A percentile compares a stretch with the other conserved stretches of the same genome.
Conservation (phyloP, 768 basidiomycete genomes). For the Hydnum rufescens region DNA sequence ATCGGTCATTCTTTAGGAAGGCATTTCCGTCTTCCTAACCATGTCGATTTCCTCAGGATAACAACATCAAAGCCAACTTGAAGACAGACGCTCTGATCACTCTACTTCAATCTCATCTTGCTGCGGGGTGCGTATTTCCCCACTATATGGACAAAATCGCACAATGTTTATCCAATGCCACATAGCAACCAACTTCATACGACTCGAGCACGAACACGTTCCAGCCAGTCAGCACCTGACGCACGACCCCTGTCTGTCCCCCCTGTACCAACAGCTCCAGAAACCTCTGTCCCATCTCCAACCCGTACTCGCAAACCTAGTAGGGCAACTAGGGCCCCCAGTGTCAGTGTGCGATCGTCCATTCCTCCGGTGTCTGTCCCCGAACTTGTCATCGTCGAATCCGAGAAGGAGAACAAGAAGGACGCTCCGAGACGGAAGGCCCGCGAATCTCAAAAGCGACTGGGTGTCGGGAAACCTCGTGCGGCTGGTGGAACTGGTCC, state of each 20-base stretch:
- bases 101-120: not conserved
- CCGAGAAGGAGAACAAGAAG: constrained; percentile 4
- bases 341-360: not conserved
- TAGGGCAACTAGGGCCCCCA: not conserved
- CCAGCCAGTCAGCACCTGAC: not conserved
- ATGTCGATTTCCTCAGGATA: not conserved
- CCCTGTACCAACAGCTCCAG: not conserved
- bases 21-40: not conserved
- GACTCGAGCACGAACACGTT: not conserved
- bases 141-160: not conserved
- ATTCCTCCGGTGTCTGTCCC: not conserved
- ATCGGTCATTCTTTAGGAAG: not conserved
- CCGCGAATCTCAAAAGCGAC: constrained; percentile 1
- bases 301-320: not conserved
- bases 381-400: not conserved
- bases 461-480: not conserved
- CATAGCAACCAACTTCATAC: not conserved
- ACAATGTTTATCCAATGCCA: not conserved
- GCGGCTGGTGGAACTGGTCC: not conserved
- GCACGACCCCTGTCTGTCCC: not conserved
- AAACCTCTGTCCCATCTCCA: not conserved
- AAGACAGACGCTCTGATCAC: not conserved
- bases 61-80: constrained; percentile 4
- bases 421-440: not conserved
- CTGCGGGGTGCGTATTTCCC: not conserved